These are phyloP conservation scores for Tulasnella calospora DNA, from an alignment of 768 basidiomycete genomes.

Conservation along the genomic window DNA sequence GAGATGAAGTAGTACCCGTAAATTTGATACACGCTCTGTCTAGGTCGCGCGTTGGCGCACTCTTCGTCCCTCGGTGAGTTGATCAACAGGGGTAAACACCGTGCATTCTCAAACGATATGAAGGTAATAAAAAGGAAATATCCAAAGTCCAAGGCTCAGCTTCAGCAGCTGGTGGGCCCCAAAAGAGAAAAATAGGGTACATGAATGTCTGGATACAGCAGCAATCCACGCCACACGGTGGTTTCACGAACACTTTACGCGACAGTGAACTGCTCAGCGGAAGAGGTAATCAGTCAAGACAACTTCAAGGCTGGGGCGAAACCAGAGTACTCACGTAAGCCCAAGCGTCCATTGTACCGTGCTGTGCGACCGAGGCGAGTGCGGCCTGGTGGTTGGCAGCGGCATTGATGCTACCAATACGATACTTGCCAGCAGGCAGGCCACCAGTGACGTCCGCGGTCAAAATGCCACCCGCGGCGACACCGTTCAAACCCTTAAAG, in stretches of 20 bases:
- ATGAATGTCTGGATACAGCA: neutral
- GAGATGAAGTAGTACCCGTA: neutral
- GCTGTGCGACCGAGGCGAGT: slow-evolving; percentile 31
- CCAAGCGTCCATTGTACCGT: slow-evolving; percentile 32
- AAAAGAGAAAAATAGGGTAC: neutral
- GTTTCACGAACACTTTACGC: neutral
- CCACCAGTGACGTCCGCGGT: slow-evolving; percentile 36
- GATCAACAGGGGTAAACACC: neutral
- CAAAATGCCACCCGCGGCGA: slow-evolving; percentile 35
- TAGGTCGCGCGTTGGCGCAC: too few relatives aligned
- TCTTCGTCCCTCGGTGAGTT: neutral
- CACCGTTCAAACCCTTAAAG: slow-evolving; percentile 35
- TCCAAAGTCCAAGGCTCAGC: neutral
- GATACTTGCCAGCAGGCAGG: slow-evolving; percentile 36
- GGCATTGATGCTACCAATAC: slow-evolving; percentile 27
- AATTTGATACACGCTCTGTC: neutral
- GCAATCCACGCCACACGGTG: neutral
- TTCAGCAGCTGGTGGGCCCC: neutral
- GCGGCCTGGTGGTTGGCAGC: slow-evolving; percentile 34
- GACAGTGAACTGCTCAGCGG: neutral
- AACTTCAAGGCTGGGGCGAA: neutral
- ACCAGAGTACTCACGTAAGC: slow-evolving; percentile 28
- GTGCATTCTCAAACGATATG: neutral
- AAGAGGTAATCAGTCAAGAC: neutral
- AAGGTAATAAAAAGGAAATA: neutral